These are phyloP conservation scores for Nicotiana rustica DNA, from an alignment of 305 asterid species.

Conservation along the genomic window DNA sequence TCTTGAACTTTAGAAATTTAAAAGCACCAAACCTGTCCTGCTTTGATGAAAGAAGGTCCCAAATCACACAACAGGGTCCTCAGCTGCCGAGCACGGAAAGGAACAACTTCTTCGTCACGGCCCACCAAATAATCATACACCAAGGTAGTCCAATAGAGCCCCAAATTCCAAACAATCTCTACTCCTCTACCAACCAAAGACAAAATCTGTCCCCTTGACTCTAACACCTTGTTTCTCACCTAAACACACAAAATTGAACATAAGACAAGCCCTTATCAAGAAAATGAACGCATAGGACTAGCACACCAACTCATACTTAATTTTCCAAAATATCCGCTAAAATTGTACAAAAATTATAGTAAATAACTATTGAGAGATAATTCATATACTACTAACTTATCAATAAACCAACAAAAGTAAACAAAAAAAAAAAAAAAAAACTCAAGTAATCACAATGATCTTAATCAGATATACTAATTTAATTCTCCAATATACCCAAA, in stretches of 20 bases:
- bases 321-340: not conserved
- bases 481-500: not conserved
- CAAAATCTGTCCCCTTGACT: slow-evolving; percentile 82
- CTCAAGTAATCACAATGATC: not conserved
- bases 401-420: not conserved
- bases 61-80: slow-evolving; percentile 91
- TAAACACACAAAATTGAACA: not conserved
- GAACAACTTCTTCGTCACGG: slow-evolving; percentile 98
- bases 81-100: slow-evolving; percentile 96
- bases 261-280: no score
- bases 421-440: not conserved
- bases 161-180: slow-evolving; percentile 95
- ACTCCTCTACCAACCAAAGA: slow-evolving; percentile 90
- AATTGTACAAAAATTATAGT: not conserved
- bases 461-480: not conserved
- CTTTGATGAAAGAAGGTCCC: slow-evolving; percentile 99
- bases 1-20: not conserved
- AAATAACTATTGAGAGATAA: not conserved
- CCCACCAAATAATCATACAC: slow-evolving; percentile 85
- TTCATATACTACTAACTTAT: slow-evolving; percentile 2
- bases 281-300: slow-evolving; percentile 29
- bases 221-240: slow-evolving; percentile 92
- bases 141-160: slow-evolving; percentile 86
- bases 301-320: not conserved
- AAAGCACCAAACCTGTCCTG: slow-evolving; percentile 78